These are phyloP conservation scores for Acorus calamus DNA, from an alignment of 106 monocot genomes.

Conservation along the genomic window DNA sequence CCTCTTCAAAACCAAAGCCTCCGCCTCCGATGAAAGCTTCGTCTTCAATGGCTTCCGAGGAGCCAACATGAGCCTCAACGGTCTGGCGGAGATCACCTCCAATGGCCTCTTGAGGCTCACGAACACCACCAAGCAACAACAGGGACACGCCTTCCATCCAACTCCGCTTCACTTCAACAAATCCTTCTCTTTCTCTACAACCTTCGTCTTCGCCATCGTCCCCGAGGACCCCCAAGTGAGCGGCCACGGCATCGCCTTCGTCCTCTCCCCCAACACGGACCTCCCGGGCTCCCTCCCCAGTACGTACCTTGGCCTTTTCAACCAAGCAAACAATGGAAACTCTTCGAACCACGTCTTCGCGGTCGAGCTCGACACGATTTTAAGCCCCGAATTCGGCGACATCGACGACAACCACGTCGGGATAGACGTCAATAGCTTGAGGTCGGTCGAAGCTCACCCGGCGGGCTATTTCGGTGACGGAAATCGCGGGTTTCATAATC, in stretches of 20 bases:
- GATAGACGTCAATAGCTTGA: conserved; percentile 12
- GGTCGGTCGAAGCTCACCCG: not conserved
- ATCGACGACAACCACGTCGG: conserved; percentile 18
- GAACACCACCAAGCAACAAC: not conserved
- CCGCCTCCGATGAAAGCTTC: not conserved
- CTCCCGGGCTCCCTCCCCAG: not conserved
- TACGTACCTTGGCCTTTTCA: conserved; percentile 28
- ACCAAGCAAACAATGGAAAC: conserved; percentile 7
- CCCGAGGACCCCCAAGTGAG: not conserved
- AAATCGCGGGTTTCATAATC: not conserved
- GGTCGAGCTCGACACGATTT: conserved; percentile 14
- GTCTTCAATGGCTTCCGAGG: conserved; percentile 7
- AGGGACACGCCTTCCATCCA: conserved; percentile 7
- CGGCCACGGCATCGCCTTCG: conserved; percentile 25
- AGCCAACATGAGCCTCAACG: conserved; percentile 9
- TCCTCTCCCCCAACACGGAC: conserved; percentile 8
- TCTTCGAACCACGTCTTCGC: not conserved
- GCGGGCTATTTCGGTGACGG: conserved; percentile 10
- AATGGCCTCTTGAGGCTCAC: conserved; percentile 11
- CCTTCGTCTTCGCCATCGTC: conserved; percentile 5
- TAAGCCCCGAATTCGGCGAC: conserved; percentile 8
- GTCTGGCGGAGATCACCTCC: not conserved
- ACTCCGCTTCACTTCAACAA: conserved; percentile 1
- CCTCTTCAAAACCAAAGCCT: too few relatives aligned
- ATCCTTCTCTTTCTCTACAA: conserved; percentile 4